Evolutionary conservation across 345 rosid species (phyloP), one percentile per base, ranked within the genome.

Genomic region (Salix dunnii): DNA sequence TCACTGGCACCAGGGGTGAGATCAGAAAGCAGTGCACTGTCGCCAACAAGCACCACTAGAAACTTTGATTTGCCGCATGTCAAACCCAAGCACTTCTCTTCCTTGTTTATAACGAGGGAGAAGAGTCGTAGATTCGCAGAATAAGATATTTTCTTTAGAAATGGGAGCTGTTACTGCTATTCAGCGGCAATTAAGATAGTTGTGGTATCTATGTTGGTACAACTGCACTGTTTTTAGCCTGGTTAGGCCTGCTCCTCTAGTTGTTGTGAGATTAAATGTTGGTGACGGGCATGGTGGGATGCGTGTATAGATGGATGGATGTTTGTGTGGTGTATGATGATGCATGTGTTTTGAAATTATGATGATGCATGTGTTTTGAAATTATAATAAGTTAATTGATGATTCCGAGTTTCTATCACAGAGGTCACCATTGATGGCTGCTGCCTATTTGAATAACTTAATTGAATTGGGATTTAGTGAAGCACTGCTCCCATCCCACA

Each of bases 1-100:
- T 95, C 72, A 93, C 99, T 6, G 97, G 97, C 4, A 77, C 84
- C 31, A 81, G 93, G 81, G 99, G 99, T 84, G 99, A 95, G 95
- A 85, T 95, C 84, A 87, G 97, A 85, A 91, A 89, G 85, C 91
- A 90, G 43, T 95, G 99, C 82, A 95, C 86, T 62, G 83, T 91
- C 67, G 90, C 95, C 60, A 95, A 93, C 91, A 95, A 90, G 93
- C 89, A 27, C 79, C 96, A 91, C 72, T 90, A 86, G 81, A 82
- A 53, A 62, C 72, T 74, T 17, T 21, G 2, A 16, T 17, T 18
- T 30, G 6, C 21, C 9, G 9, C 10, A 11, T 58, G 23, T 18
- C 51, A 38, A 17, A 40, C 18, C 61, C 10, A 17, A 60, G 8
- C 14, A 38, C 74, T 42, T 78, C 20, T 71, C 78, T 71, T 61